These are phyloP conservation scores for Halophytophthora batemanensis DNA, from an alignment of 352 stramenopile genomes.

Conservation along the genomic window DNA sequence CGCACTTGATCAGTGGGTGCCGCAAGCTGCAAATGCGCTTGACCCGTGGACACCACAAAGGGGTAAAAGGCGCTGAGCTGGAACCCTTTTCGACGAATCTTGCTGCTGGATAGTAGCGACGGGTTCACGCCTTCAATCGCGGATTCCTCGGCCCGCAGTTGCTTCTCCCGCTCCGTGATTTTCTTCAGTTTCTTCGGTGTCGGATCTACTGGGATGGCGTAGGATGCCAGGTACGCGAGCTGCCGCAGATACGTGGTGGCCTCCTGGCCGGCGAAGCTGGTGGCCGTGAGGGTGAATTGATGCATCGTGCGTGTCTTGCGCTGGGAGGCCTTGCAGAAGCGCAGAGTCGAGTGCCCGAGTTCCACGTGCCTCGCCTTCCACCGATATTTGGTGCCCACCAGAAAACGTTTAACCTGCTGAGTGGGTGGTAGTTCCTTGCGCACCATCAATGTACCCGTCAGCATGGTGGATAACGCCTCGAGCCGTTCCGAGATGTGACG, in stretches of 20 bases:
- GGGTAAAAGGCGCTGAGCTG: constrained; percentile 36
- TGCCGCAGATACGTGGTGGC: constrained; percentile 48
- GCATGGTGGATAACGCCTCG: constrained; percentile 44
- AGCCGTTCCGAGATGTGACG: constrained; percentile 47
- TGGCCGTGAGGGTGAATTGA: constrained; percentile 57
- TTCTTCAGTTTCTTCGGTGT: constrained; percentile 27
- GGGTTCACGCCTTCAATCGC: constrained; percentile 12
- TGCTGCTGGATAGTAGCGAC: neutral
- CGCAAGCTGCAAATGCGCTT: constrained; percentile 48
- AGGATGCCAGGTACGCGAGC: constrained; percentile 31
- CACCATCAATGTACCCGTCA: constrained; percentile 45
- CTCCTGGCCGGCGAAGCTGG: constrained; percentile 58
- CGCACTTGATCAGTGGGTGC: constrained; percentile 41
- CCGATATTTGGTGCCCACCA: constrained; percentile 66
- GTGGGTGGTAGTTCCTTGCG: constrained; percentile 45
- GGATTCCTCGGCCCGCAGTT: constrained; percentile 26
- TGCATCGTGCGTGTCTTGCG: constrained; percentile 56
- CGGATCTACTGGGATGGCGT: constrained; percentile 35
- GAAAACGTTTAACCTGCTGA: constrained; percentile 50
- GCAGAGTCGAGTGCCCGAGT: constrained; percentile 50
- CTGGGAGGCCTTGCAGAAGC: constrained; percentile 44
- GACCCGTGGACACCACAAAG: constrained; percentile 56
- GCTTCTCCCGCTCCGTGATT: constrained; percentile 28
- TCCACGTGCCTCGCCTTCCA: constrained; percentile 58
- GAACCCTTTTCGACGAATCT: constrained; percentile 13